phyloP scores from a whole-genome alignment of 2,329 filamentous ascomycete species.

The Verticillium nonalfalfae region DNA sequence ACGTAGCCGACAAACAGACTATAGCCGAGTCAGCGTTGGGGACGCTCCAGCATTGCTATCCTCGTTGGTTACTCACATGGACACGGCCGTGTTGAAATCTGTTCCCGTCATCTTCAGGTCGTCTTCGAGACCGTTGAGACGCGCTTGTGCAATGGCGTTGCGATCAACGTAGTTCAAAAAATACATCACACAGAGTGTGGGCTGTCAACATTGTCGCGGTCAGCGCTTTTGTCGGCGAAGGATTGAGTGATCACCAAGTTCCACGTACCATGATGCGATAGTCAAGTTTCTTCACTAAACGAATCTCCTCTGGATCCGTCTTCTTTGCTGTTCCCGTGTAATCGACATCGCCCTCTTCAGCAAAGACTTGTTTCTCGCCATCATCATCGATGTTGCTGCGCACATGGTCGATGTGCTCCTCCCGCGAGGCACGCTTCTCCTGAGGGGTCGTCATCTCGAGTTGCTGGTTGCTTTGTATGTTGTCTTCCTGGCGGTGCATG shows the following conservation, averaged over 20 bases:
- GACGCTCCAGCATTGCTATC: background rate
- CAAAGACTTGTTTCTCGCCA: constrained; percentile 6
- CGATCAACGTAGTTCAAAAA: constrained; percentile 33
- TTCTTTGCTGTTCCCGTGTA: constrained; percentile 30
- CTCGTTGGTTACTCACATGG: constrained; percentile 18
- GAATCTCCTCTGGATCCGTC: constrained; percentile 31
- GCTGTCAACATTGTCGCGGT: constrained; percentile 11
- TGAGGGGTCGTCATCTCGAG: background rate
- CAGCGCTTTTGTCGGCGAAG: too few relatives aligned
- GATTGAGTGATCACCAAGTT: background rate
- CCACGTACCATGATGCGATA: constrained; percentile 30
- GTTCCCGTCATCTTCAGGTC: constrained; percentile 35
- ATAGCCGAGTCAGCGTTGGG: constrained; percentile 2
- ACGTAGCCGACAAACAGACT: constrained; percentile 43
- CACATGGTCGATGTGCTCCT: constrained; percentile 8
- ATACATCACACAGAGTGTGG: constrained; percentile 34
- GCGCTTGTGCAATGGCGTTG: constrained; percentile 40
- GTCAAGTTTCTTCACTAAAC: constrained; percentile 33
- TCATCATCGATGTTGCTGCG: constrained; percentile 4
- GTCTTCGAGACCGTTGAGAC: constrained; percentile 30
- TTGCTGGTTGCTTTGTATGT: background rate
- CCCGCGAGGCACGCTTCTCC: constrained; percentile 2
- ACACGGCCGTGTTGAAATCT: constrained; percentile 26
- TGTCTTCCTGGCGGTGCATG: background rate
- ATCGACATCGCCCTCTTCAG: constrained; percentile 20